A percentile compares a stretch with the other conserved stretches of the same genome.
phyloP scores from a whole-genome alignment of 495 filamentous ascomycete species.

The Cercophora sp. region DNA sequence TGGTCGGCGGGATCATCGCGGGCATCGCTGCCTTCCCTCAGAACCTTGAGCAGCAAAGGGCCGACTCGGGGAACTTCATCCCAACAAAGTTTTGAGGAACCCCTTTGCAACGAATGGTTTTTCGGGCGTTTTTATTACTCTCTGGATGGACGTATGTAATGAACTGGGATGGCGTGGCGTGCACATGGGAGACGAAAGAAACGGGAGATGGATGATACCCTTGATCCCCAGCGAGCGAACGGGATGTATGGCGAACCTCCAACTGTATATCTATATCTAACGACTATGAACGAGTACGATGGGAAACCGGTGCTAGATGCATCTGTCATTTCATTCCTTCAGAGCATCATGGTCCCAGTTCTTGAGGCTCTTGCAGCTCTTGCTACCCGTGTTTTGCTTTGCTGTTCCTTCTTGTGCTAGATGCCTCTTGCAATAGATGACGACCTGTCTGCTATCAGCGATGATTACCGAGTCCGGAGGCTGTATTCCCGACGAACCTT shows the following conservation, averaged over 20 bases:
- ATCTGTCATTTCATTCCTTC: conserved; percentile 37
- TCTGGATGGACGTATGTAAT: no score
- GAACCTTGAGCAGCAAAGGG: conserved; percentile 61
- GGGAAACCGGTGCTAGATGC: no score
- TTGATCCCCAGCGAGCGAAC: no score
- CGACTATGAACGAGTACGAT: no score
- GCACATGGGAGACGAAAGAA: no score
- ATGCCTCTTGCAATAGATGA: conserved; percentile 56
- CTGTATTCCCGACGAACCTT: conserved; percentile 35
- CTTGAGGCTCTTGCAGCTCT: conserved; percentile 50
- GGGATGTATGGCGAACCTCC: no score
- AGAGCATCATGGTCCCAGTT: conserved; percentile 66
- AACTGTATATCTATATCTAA: neutral
- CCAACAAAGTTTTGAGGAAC: conserved; percentile 36
- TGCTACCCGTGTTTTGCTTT: conserved; percentile 44
- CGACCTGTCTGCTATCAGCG: neutral
- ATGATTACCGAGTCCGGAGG: neutral
- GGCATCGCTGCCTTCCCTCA: conserved; percentile 73
- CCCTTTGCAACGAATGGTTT: no score
- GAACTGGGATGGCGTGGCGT: no score
- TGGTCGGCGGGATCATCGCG: conserved; percentile 66
- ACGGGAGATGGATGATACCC: no score
- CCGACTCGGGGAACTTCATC: conserved; percentile 64
- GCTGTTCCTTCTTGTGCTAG: conserved; percentile 60
- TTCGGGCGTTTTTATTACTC: neutral